Conservation (phyloP, 768 basidiomycete species). For the Cantharellus cinnabarinus region DNA sequence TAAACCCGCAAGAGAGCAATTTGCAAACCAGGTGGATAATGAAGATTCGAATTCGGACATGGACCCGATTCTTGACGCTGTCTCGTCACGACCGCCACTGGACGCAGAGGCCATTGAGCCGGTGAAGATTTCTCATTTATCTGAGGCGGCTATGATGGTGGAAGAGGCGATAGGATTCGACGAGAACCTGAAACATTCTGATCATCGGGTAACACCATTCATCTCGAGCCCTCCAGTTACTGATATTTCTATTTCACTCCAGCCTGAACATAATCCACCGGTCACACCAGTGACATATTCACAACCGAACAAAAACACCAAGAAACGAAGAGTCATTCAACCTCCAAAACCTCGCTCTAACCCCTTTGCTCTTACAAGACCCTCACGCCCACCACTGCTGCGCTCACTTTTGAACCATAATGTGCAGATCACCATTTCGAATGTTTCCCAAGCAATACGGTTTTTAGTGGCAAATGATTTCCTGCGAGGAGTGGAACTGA, state of each 20-base stretch:
- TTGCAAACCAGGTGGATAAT: background rate
- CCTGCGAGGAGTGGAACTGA: constrained; percentile 55
- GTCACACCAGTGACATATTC: no score
- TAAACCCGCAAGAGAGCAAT: background rate
- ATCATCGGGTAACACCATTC: no score
- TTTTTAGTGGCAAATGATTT: constrained; percentile 86
- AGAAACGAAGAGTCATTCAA: constrained; percentile 1
- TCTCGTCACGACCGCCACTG: constrained; percentile 12
- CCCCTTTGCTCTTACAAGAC: constrained; percentile 31
- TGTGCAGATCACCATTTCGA: constrained; percentile 73
- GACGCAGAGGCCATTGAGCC: background rate
- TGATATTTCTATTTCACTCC: no score
- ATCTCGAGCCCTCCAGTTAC: no score
- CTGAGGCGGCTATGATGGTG: background rate
- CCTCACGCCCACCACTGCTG: constrained; percentile 39
- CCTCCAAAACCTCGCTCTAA: constrained; percentile 16
- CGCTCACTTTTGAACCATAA: constrained; percentile 74
- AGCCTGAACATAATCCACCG: no score
- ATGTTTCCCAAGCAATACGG: constrained; percentile 77
- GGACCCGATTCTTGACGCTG: constrained; percentile 14
- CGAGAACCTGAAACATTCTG: background rate
- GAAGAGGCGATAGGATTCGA: background rate
- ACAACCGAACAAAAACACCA: constrained; percentile 11
- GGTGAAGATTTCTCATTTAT: background rate
- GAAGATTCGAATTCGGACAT: constrained; percentile 7